Evolutionary conservation across 352 stramenopile species (phyloP).

Genomic region (Phytophthora fragariae): DNA sequence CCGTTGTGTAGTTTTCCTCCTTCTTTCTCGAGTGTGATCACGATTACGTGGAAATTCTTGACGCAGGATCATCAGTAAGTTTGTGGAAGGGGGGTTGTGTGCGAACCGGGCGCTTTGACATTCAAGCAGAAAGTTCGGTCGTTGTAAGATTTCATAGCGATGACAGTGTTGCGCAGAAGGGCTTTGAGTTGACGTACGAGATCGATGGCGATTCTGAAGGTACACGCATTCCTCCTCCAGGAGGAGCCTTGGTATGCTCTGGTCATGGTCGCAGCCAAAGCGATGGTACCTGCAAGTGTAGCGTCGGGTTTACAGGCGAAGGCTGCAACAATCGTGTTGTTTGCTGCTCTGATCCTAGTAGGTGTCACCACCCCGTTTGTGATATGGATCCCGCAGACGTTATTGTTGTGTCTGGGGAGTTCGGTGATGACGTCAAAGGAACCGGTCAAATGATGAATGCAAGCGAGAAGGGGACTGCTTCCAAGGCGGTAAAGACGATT

Average conservation of each 20-base stretch:
- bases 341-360: conserved; percentile 52
- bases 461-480: conserved; percentile 54
- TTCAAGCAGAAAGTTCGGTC: conserved; percentile 44
- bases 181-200: conserved; percentile 63
- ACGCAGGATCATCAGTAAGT: conserved; percentile 23
- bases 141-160: conserved; percentile 56
- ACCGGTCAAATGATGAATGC: conserved; percentile 65
- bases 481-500: conserved; percentile 63
- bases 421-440: conserved; percentile 59
- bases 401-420: conserved; percentile 62
- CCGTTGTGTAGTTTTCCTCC: conserved; percentile 22
- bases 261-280: conserved; percentile 44
- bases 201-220: conserved; percentile 28
- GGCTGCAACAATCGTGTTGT: conserved; percentile 70
- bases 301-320: conserved; percentile 75
- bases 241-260: conserved; percentile 36
- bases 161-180: conserved; percentile 42
- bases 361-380: conserved; percentile 54
- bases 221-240: conserved; percentile 48
- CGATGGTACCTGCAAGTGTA: conserved; percentile 59
- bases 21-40: conserved; percentile 82
- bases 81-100: conserved; percentile 69
- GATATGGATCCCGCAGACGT: conserved; percentile 39
- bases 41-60: conserved; percentile 59
- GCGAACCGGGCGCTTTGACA: conserved; percentile 47